These are phyloP conservation scores for Flaveria brownii DNA, from an alignment of 129 eudicot genomes.

Conservation along the genomic window DNA sequence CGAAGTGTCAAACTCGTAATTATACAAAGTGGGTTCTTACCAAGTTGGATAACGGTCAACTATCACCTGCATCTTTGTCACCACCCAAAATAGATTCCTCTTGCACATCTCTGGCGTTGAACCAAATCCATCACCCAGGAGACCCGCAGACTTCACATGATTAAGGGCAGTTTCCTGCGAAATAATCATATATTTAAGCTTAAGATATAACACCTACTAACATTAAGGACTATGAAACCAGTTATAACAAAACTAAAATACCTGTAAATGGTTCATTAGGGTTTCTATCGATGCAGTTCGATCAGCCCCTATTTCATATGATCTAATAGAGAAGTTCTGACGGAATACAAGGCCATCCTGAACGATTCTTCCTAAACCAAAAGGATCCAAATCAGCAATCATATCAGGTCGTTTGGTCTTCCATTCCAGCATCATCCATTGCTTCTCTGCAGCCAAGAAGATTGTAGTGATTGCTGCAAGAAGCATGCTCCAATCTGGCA, in stretches of 20 bases:
- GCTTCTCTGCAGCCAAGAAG: slow-evolving; percentile 29
- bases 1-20: not conserved
- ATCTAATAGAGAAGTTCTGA: slow-evolving; percentile 23
- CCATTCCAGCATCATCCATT: slow-evolving; percentile 26
- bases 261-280: slow-evolving; percentile 25
- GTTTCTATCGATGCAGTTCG: slow-evolving; percentile 21
- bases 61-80: slow-evolving; percentile 19
- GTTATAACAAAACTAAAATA: not conserved
- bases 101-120: slow-evolving; percentile 23
- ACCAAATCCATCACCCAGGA: slow-evolving; percentile 19
- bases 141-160: slow-evolving; percentile 18
- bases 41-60: slow-evolving; percentile 24
- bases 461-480: slow-evolving; percentile 22
- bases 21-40: not conserved
- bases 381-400: slow-evolving; percentile 25
- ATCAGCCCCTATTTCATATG: slow-evolving; percentile 29
- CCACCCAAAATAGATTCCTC: slow-evolving; percentile 13
- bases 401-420: slow-evolving; percentile 25
- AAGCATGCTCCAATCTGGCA: slow-evolving; percentile 27
- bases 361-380: slow-evolving; percentile 21
- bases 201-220: not conserved
- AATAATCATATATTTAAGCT: not conserved
- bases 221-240: not conserved
- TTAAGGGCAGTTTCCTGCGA: slow-evolving; percentile 7
- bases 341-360: slow-evolving; percentile 21